phyloP scores from a whole-genome alignment of 345 rosid genomes.

The Reutealis trisperma region DNA sequence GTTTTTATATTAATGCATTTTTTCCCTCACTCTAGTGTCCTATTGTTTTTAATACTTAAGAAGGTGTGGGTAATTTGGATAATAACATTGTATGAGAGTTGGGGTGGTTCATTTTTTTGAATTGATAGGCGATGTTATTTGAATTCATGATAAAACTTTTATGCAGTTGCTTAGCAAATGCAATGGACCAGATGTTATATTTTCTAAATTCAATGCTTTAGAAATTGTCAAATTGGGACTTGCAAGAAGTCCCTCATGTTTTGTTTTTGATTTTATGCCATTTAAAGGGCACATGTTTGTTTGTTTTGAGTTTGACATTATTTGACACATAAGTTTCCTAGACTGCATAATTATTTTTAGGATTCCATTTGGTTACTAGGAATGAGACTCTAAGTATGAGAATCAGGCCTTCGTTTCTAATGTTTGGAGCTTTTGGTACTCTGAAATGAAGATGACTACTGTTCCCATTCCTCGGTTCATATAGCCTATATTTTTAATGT shows the following conservation, averaged over 20 bases:
- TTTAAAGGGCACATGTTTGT: not conserved
- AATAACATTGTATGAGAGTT: too few species aligned
- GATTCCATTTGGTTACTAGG: not conserved
- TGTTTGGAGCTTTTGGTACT: not conserved
- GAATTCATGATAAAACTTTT: not conserved
- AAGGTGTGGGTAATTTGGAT: too few species aligned
- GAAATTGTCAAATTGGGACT: not conserved
- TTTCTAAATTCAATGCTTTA: not conserved
- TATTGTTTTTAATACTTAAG: not conserved
- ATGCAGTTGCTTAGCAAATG: not conserved
- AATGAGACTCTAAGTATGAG: not conserved
- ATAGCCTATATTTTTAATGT: not conserved
- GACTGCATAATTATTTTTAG: not conserved
- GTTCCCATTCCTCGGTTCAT: not conserved
- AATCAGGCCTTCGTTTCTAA: not conserved
- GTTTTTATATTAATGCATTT: not conserved
- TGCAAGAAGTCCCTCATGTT: not conserved
- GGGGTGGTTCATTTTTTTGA: not conserved
- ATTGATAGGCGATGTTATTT: not conserved
- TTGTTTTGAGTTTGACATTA: not conserved
- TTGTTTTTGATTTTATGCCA: not conserved
- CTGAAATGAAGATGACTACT: not conserved
- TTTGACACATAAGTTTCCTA: not conserved
- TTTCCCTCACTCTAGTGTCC: not conserved
- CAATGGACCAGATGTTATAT: not conserved